Conservation (phyloP, 1,284 basidiomycete genomes). For the Takashimella koratensis region DNA sequence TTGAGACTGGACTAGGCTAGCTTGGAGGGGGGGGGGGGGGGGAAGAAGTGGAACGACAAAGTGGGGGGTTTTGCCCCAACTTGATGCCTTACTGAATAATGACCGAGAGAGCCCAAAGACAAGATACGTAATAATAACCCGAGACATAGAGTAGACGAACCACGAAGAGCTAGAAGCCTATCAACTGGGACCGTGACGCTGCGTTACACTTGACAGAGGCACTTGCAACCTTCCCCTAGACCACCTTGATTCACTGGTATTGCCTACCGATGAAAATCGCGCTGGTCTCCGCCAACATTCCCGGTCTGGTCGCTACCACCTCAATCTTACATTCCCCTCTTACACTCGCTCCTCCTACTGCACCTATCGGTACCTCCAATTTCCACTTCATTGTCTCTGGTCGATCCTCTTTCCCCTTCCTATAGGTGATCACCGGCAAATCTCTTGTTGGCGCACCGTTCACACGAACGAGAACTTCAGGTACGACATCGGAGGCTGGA, state of each 20-base stretch:
- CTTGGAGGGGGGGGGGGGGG: too few relatives aligned
- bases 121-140: too few relatives aligned
- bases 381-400: constrained; percentile 37
- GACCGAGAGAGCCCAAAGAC: too few relatives aligned
- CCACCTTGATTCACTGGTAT: constrained; percentile 8
- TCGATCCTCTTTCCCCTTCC: constrained; percentile 10
- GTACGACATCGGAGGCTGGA: constrained; percentile 7
- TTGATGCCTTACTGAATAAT: too few relatives aligned
- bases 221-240: too few relatives aligned
- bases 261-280: constrained; percentile 40
- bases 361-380: constrained; percentile 21
- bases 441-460: constrained; percentile 25
- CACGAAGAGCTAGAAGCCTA: too few relatives aligned
- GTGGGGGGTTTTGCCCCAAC: too few relatives aligned
- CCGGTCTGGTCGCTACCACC: constrained; percentile 32
- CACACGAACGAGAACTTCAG: constrained; percentile 30
- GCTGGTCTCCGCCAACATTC: constrained; percentile 30
- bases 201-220: too few relatives aligned
- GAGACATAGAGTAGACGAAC: too few relatives aligned
- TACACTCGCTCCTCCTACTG: neutral
- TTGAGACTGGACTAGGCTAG: too few relatives aligned
- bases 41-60: too few relatives aligned
- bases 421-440: constrained; percentile 3
- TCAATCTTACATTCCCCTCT: constrained; percentile 38
- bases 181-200: too few relatives aligned